These are phyloP conservation scores for Striga hermonthica DNA, from an alignment of 305 asterid genomes.

Conservation along the genomic window DNA sequence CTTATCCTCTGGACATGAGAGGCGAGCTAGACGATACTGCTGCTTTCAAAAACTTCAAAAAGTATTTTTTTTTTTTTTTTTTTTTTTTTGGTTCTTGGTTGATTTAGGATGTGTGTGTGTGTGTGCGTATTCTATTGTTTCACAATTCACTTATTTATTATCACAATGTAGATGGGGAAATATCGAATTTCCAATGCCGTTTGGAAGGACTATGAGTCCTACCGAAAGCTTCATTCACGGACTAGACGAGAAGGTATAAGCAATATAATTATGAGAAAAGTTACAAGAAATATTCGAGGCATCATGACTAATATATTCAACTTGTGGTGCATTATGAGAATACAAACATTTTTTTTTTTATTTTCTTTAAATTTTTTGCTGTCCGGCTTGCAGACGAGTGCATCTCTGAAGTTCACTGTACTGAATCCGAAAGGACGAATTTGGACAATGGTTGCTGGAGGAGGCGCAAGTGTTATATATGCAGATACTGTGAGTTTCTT, in stretches of 20 bases:
- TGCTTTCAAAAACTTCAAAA: conserved; percentile 70
- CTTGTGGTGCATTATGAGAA: neutral
- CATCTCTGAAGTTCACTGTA: conserved; percentile 70
- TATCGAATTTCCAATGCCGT: conserved; percentile 71
- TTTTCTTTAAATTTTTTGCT: neutral
- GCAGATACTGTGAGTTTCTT: conserved; percentile 56
- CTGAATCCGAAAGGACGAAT: conserved; percentile 74
- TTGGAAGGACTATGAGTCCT: conserved; percentile 69
- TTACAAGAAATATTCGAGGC: too few relatives aligned
- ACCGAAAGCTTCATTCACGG: conserved; percentile 62
- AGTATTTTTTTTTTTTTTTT: conserved; percentile 31
- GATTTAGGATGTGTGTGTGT: neutral
- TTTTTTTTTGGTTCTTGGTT: neutral
- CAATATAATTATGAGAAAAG: neutral
- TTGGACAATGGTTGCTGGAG: conserved; percentile 90
- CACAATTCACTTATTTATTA: neutral
- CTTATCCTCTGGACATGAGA: conserved; percentile 73
- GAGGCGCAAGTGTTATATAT: conserved; percentile 76
- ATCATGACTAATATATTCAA: too few relatives aligned
- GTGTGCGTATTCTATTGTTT: neutral
- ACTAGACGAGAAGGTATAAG: conserved; percentile 67
- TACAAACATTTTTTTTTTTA: neutral
- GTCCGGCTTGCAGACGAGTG: conserved; percentile 56
- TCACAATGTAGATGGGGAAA: conserved; percentile 57
- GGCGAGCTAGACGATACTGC: conserved; percentile 84